Base-by-base conservation (phyloP, 2,329 filamentous ascomycete species). In the Colletotrichum sp. region DNA sequence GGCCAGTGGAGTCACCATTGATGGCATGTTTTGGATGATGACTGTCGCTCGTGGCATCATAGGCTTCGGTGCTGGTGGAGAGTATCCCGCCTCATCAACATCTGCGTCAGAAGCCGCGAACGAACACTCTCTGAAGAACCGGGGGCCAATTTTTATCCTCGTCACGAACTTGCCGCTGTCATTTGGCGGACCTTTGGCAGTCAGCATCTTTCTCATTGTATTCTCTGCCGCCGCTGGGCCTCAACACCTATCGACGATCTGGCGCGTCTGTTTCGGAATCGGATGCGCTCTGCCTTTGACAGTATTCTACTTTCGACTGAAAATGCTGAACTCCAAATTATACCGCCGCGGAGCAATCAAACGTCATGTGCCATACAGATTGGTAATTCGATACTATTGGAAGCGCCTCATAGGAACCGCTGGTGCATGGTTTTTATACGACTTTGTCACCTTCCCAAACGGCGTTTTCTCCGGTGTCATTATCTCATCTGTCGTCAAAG, bases 301-400 rank as follows among this genome's bases (percentile, higher is more conserved):
- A 3, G 85, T 92, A 57, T 90, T 91, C 73, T 90, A 90, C 80
- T 90, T 92, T 76, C 89, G 90, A 16, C 81, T 91, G 55, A 89
- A 85, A 77, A 88, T 89, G 85, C 82, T 89, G 64, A 91, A 87
- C 82, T 90, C 83, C 64, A 88, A 83, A 79, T 88, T 89, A 13
- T 90, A 89, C 77, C 86, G 86, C 30, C 87, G 87, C 3, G 88
- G 89, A 6, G 89, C 90, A 0, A 91, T 91, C 81, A 90, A 91
- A 79, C 82, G 80, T 24, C 81, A 82, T 9, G 87, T 92, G 0
- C 88, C 90, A 0, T 90, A 92, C 77, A 78, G 80, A 2, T 83
- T 92, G 0, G 85, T 90, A 8, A 49, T 89, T 12, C 84, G 84
- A 24, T 91, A 87, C 79, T 92, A 92, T 82, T 91, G 90, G 89